A percentile compares a stretch with the other conserved stretches of the same genome.
phyloP scores from a whole-genome alignment of 1,284 basidiomycete species.

The Boletus sp. region DNA sequence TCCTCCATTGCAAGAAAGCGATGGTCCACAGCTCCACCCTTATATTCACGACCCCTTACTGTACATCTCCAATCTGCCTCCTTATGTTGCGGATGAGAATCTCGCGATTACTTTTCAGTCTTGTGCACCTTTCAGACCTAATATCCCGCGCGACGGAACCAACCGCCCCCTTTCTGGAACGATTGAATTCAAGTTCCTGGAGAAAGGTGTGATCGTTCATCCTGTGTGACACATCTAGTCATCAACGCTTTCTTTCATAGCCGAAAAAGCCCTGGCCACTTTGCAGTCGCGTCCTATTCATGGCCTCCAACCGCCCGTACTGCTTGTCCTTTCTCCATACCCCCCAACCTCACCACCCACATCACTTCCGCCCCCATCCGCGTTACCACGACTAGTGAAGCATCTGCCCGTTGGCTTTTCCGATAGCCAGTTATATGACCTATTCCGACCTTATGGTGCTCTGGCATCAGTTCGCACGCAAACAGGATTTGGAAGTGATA shows the following conservation, averaged over 20 bases:
- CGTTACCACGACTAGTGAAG: conserved; percentile 72
- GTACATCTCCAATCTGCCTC: conserved; percentile 70
- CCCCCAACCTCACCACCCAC: conserved; percentile 68
- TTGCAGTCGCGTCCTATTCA: conserved; percentile 71
- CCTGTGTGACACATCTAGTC: conserved; percentile 7
- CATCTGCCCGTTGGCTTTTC: conserved; percentile 64
- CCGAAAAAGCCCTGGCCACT: conserved; percentile 84
- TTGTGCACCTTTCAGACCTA: conserved; percentile 76
- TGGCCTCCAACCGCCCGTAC: conserved; percentile 49
- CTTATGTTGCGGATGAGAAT: conserved; percentile 68
- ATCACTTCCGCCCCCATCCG: conserved; percentile 66
- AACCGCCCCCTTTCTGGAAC: conserved; percentile 55
- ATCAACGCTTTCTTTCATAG: conserved; percentile 38
- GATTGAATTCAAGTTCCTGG: conserved; percentile 74
- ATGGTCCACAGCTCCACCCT: conserved; percentile 50
- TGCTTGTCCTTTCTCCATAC: conserved; percentile 69
- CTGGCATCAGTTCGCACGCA: conserved; percentile 68
- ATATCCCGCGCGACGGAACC: conserved; percentile 58
- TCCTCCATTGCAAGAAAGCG: conserved; percentile 32
- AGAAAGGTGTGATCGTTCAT: conserved; percentile 56
- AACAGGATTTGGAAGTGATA: conserved; percentile 66
- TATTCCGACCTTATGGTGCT: conserved; percentile 69
- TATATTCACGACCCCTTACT: conserved; percentile 77
- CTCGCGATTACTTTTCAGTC: conserved; percentile 64
- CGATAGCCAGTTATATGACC: conserved; percentile 75